Evolutionary conservation across 129 eudicot genomes (phyloP).

Genomic region (Artemisia annua): DNA sequence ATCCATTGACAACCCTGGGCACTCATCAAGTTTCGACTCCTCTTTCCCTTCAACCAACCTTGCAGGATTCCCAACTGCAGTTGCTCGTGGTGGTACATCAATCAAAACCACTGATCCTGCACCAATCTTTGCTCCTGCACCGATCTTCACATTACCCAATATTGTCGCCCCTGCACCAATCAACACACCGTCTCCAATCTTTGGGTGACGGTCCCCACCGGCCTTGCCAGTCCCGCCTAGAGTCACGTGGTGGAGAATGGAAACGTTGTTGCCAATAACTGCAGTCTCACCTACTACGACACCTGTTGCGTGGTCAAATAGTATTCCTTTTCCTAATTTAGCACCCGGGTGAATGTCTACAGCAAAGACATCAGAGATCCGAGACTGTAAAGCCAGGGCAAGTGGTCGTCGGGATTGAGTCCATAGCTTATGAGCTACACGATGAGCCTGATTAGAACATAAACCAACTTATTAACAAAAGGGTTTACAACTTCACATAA

Average conservation of each 20-base stretch:
- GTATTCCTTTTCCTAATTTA: conserved; percentile 65
- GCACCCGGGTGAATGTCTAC: conserved; percentile 91
- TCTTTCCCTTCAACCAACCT: conserved; percentile 73
- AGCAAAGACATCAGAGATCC: conserved; percentile 78
- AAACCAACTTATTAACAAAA: conserved; percentile 10
- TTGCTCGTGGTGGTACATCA: conserved; percentile 76
- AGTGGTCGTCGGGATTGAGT: conserved; percentile 52
- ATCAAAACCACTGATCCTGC: conserved; percentile 85
- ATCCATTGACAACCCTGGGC: conserved; percentile 86
- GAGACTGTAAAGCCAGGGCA: conserved; percentile 72
- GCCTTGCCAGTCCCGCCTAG: conserved; percentile 83
- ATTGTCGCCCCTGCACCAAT: conserved; percentile 91
- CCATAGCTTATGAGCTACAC: conserved; percentile 87
- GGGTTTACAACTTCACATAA: no score
- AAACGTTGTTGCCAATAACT: conserved; percentile 71
- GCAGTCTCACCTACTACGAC: conserved; percentile 89
- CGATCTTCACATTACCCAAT: conserved; percentile 70
- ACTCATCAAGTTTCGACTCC: conserved; percentile 57
- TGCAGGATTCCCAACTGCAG: conserved; percentile 94
- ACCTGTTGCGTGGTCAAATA: conserved; percentile 92
- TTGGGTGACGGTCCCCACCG: conserved; percentile 84
- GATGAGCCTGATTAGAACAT: conserved; percentile 53
- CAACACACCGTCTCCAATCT: conserved; percentile 82
- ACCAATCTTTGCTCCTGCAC: conserved; percentile 82
- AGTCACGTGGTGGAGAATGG: conserved; percentile 83